These are phyloP conservation scores for Endothia cerciana DNA, from an alignment of 2,329 filamentous ascomycete genomes.

Conservation along the genomic window DNA sequence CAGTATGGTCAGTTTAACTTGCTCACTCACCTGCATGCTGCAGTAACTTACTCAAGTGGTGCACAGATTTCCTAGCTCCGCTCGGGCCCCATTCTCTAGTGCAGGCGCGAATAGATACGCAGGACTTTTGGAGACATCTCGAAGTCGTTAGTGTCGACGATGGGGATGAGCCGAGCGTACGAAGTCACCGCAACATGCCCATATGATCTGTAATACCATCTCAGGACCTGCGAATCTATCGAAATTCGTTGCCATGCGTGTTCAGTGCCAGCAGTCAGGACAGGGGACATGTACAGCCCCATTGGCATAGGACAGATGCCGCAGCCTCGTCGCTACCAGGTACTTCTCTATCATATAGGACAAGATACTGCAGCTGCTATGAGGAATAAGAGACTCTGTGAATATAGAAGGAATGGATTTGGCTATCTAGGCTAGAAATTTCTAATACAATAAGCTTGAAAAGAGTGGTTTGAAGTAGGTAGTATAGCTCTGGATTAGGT, in stretches of 20 bases:
- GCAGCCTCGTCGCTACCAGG: background rate
- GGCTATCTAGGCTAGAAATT: no score
- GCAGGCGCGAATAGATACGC: background rate
- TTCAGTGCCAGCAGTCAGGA: background rate
- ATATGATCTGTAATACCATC: background rate
- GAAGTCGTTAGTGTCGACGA: background rate
- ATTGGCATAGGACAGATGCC: background rate
- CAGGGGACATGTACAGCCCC: background rate
- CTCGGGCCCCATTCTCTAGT: background rate
- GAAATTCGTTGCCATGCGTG: background rate
- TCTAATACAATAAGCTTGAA: no score
- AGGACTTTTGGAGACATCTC: background rate
- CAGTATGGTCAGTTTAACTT: constrained; percentile 5
- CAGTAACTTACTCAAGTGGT: background rate
- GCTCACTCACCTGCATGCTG: constrained; percentile 10
- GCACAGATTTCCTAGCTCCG: background rate
- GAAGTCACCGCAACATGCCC: no score
- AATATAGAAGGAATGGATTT: no score
- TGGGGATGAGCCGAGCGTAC: background rate
- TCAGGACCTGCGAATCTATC: background rate
- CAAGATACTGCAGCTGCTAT: background rate
- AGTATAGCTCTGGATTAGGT: no score
- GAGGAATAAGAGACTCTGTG: no score
- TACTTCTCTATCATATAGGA: no score
- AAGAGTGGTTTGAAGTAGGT: no score